These are phyloP conservation scores for Amborella trichopoda DNA, from an alignment of 164 flowering plant species.

Conservation along the genomic window DNA sequence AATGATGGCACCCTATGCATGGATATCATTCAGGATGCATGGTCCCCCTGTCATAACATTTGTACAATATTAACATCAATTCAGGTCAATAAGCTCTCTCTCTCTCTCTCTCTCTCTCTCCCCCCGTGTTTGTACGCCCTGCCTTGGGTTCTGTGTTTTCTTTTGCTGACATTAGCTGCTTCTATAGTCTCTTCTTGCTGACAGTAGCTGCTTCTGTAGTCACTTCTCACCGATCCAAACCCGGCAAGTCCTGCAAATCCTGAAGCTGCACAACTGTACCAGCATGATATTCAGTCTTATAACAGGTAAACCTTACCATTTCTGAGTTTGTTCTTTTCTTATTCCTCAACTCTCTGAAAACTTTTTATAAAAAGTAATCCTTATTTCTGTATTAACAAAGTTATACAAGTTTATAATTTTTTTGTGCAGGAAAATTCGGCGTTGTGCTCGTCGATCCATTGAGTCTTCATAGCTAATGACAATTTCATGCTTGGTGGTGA, in stretches of 20 bases:
- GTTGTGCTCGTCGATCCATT: conserved; percentile 40
- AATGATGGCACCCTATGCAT: conserved; percentile 43
- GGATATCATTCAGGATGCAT: conserved; percentile 56
- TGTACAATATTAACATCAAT: conserved; percentile 37
- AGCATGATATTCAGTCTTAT: conserved; percentile 33
- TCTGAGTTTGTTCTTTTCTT: neutral
- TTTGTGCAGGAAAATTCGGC: conserved; percentile 35
- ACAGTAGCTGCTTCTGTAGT: conserved; percentile 29
- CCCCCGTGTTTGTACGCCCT: too few relatives aligned
- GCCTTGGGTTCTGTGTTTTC: too few relatives aligned
- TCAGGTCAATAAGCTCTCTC: too few relatives aligned
- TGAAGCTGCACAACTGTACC: conserved; percentile 41
- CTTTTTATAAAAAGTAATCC: neutral
- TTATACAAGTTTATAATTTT: neutral
- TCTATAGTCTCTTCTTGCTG: too few relatives aligned
- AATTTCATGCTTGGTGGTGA: too few relatives aligned
- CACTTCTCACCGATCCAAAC: conserved; percentile 48
- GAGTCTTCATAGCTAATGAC: conserved; percentile 18
- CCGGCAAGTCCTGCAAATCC: conserved; percentile 51
- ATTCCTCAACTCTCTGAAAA: neutral
- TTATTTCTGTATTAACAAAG: neutral
- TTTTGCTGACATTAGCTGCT: too few relatives aligned
- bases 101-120: too few relatives aligned
- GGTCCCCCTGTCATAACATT: conserved; percentile 50
- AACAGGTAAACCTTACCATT: conserved; percentile 20